A percentile compares a stretch with the other conserved stretches of the same genome.
Evolutionary conservation across 768 basidiomycete genomes (phyloP).

Genomic region (Lactifluus volemus): DNA sequence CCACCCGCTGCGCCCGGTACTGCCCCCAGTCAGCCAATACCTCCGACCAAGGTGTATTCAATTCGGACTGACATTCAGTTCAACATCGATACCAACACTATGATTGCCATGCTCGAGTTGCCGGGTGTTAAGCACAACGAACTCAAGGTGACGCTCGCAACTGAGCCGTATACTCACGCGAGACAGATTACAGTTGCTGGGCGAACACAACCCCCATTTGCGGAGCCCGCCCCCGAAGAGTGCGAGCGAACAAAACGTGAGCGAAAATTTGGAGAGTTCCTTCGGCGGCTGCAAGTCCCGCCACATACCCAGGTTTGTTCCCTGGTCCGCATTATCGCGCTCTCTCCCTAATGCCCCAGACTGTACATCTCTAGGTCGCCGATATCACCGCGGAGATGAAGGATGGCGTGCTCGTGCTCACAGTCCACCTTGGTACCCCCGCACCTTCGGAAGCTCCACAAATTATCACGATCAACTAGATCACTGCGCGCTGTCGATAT

Average conservation of each 20-base stretch:
- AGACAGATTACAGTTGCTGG: conserved; percentile 55
- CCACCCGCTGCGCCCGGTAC: conserved; percentile 9
- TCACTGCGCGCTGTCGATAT: not conserved
- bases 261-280: conserved; percentile 43
- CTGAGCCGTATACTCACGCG: conserved; percentile 51
- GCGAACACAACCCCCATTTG: conserved; percentile 34
- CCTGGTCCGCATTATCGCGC: conserved; percentile 15
- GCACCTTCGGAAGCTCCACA: conserved; percentile 37
- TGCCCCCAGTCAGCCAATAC: not conserved
- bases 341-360: conserved; percentile 19
- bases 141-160: conserved; percentile 50
- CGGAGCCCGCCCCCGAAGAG: conserved; percentile 21
- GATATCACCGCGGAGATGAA: conserved; percentile 48
- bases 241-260: conserved; percentile 36
- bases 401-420: conserved; percentile 53
- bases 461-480: conserved; percentile 37
- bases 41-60: conserved; percentile 24
- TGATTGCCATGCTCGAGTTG: conserved; percentile 58
- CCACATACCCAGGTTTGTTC: conserved; percentile 44
- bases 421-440: conserved; percentile 42
- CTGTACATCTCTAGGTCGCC: conserved; percentile 32
- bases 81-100: conserved; percentile 38
- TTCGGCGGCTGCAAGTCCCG: conserved; percentile 46
- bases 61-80: conserved; percentile 58
- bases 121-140: conserved; percentile 56